phyloP scores from a whole-genome alignment of 2,329 filamentous ascomycete species.

The Tympanopsis confertula region DNA sequence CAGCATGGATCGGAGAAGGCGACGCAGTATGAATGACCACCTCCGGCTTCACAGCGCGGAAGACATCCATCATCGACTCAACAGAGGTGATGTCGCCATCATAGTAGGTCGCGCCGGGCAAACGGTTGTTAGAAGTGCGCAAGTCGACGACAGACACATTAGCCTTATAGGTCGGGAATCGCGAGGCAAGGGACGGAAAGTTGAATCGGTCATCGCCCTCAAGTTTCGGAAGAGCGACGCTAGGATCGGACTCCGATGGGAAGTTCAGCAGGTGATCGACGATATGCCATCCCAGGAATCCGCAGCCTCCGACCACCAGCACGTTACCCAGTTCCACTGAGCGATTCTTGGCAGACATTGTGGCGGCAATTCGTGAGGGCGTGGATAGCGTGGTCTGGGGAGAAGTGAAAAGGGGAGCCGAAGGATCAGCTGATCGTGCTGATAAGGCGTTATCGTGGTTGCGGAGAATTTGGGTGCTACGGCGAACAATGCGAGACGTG shows the following conservation, averaged over 20 bases:
- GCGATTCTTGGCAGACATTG: background rate
- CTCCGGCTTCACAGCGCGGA: conserved; percentile 39
- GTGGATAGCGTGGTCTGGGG: too few relatives aligned
- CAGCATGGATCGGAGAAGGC: conserved; percentile 2
- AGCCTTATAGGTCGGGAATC: conserved; percentile 19
- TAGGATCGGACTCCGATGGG: conserved; percentile 3
- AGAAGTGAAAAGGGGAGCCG: too few relatives aligned
- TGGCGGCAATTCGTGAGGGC: too few relatives aligned
- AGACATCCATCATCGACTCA: conserved; percentile 30
- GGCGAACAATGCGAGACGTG: too few relatives aligned
- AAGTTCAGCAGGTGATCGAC: conserved; percentile 32
- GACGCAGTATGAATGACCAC: conserved; percentile 54
- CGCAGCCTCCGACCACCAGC: conserved; percentile 42
- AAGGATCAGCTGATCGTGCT: too few relatives aligned
- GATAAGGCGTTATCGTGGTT: too few relatives aligned
- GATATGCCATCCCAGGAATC: conserved; percentile 40
- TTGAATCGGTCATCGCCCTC: background rate
- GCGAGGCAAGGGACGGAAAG: conserved; percentile 13
- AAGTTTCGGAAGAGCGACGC: conserved; percentile 1
- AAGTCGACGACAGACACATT: conserved; percentile 36
- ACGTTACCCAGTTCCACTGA: background rate
- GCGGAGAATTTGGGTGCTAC: too few relatives aligned
- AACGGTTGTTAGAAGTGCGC: conserved; percentile 30
- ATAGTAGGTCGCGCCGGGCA: conserved; percentile 35
- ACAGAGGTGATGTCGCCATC: conserved; percentile 36